A percentile compares a stretch with the other conserved stretches of the same genome.
Evolutionary conservation across 2,329 filamentous ascomycete genomes (phyloP).

Genomic region (Colletotrichum spinosum): DNA sequence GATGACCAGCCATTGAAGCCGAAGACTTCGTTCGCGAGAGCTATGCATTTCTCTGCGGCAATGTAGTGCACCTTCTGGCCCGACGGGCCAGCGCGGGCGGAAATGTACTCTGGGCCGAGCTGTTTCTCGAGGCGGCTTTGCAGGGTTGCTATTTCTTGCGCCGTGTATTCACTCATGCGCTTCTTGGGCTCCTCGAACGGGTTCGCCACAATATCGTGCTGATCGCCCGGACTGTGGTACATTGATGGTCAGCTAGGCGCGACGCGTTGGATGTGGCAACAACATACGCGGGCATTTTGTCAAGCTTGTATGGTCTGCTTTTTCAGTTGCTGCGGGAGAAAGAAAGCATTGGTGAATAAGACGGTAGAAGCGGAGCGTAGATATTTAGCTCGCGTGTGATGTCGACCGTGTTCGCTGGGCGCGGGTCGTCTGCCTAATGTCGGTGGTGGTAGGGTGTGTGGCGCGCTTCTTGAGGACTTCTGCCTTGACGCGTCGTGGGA

Average conservation of each 20-base stretch:
- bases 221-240: constrained; percentile 72
- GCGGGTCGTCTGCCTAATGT: constrained; percentile 9
- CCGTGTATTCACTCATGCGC: constrained; percentile 83
- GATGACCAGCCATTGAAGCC: constrained; percentile 99
- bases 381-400: not conserved
- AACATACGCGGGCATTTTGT: constrained; percentile 59
- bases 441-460: not conserved
- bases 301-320: not conserved
- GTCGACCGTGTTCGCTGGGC: not conserved
- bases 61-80: constrained; percentile 93
- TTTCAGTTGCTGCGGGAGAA: not conserved
- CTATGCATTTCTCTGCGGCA: constrained; percentile 96
- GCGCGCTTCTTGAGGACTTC: constrained; percentile 19
- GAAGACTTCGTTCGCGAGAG: constrained; percentile 93
- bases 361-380: not conserved
- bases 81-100: constrained; percentile 82
- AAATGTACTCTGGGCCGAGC: constrained; percentile 95
- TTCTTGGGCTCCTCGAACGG: constrained; percentile 82
- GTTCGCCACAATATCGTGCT: constrained; percentile 73
- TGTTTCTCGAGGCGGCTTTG: constrained; percentile 91
- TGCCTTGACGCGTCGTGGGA: constrained; percentile 31
- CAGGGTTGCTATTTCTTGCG: constrained; percentile 89
- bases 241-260: constrained; percentile 28
- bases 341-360: not conserved
- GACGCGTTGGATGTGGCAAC: not conserved